These are phyloP conservation scores for Stipa capillata DNA, from an alignment of 176 grass and related monocot species.

Conservation along the genomic window DNA sequence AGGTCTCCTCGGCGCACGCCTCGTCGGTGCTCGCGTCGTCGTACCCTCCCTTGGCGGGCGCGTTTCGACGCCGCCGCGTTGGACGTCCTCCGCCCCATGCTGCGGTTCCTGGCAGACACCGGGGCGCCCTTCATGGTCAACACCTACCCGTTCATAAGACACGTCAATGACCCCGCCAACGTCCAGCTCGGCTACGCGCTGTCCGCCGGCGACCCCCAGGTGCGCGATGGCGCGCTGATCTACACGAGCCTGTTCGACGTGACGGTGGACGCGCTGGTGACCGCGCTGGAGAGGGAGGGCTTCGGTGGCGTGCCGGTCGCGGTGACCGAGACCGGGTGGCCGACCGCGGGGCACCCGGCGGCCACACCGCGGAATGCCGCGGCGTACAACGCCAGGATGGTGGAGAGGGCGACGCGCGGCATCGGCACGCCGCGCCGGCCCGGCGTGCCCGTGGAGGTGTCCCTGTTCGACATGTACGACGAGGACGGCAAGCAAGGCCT, in stretches of 20 bases:
- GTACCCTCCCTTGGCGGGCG: constrained; percentile 51
- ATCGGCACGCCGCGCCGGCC: constrained; percentile 46
- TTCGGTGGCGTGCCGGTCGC: constrained; percentile 30
- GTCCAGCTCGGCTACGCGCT: constrained; percentile 48
- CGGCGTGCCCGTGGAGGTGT: constrained; percentile 41
- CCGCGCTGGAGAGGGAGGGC: constrained; percentile 59
- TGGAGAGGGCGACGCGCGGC: constrained; percentile 24
- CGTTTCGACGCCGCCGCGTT: constrained; percentile 38
- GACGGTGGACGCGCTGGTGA: constrained; percentile 46
- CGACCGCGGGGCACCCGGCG: constrained; percentile 43
- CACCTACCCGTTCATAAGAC: constrained; percentile 69
- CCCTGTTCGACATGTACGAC: constrained; percentile 71
- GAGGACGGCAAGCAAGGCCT: constrained; percentile 53
- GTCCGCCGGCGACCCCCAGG: constrained; percentile 4
- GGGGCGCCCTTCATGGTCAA: constrained; percentile 67
- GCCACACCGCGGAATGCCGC: constrained; percentile 51
- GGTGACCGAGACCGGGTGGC: constrained; percentile 76
- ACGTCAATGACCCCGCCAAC: constrained; percentile 50
- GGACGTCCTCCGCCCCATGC: constrained; percentile 54
- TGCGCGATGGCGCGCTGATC: constrained; percentile 32
- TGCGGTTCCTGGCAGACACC: constrained; percentile 49
- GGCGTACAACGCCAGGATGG: constrained; percentile 47
- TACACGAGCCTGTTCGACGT: constrained; percentile 66
- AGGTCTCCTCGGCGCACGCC: constrained; percentile 64
- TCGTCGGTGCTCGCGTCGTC: constrained; percentile 50